A percentile compares a stretch with the other conserved stretches of the same genome.
Evolutionary conservation across 2,329 filamentous ascomycete genomes (phyloP).

Genomic region (Fusarium sp.): DNA sequence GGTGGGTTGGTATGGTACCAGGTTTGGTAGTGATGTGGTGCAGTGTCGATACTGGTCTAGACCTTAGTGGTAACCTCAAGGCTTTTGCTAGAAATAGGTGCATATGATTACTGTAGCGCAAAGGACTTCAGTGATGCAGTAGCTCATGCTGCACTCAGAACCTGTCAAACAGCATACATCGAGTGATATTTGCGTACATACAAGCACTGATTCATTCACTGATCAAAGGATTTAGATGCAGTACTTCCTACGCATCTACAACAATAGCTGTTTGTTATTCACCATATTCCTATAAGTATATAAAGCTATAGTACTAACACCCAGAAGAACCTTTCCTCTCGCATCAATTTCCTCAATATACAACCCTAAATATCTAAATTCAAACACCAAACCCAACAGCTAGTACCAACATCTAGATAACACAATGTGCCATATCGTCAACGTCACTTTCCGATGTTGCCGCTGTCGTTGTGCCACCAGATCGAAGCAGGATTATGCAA

Average conservation of each 20-base stretch:
- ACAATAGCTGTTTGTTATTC: not conserved
- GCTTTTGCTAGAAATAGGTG: no score
- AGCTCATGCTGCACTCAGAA: fast-evolving
- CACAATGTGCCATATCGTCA: not conserved
- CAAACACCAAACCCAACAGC: fast-evolving
- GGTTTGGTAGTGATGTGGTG: not conserved
- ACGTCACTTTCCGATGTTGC: not conserved
- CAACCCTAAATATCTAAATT: not conserved
- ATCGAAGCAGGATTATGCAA: not conserved
- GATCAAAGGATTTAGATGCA: fast-evolving
- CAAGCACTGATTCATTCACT: not conserved
- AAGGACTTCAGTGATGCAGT: not conserved
- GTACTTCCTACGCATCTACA: fast-evolving
- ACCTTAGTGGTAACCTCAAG: fast-evolving
- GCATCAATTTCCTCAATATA: not conserved
- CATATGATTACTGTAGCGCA: no score
- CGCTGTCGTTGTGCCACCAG: not conserved
- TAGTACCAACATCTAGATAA: fast-evolving
- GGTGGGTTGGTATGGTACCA: not conserved
- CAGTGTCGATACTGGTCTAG: no score
- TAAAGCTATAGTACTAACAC: not conserved
- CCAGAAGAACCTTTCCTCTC: not conserved
- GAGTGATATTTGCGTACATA: fast-evolving
- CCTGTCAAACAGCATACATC: not conserved
- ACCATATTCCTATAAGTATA: not conserved